Percentiles rank a stretch among this genome's conserved stretches.
Evolutionary conservation across 2,329 filamentous ascomycete genomes (phyloP).

Genomic region (Verticillium tricorpus): DNA sequence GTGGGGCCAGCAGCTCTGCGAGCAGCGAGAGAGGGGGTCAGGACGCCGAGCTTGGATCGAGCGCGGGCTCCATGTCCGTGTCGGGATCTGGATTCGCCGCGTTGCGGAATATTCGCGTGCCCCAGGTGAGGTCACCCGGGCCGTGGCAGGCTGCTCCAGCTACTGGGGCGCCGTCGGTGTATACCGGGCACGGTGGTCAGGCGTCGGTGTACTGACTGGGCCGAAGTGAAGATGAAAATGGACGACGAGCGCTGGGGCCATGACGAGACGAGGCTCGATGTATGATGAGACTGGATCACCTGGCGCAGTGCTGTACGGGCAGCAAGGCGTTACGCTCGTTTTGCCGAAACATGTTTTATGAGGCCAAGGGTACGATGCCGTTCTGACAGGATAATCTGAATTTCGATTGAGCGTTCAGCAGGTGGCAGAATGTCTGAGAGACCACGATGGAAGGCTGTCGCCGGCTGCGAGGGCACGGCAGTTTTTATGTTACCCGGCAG

Average conservation of each 20-base stretch:
- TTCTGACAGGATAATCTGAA: not conserved
- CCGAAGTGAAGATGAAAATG: not conserved
- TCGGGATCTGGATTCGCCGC: conserved; percentile 7
- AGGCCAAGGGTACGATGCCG: not conserved
- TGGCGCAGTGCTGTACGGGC: not conserved
- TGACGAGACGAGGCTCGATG: not conserved
- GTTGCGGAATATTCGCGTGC: conserved; percentile 10
- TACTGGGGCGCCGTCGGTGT: not conserved
- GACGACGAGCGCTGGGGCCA: not conserved
- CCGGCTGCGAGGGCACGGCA: not conserved
- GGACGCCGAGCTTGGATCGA: conserved; percentile 6
- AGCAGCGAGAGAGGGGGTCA: conserved; percentile 12
- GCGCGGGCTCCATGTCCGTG: conserved; percentile 18
- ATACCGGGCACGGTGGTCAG: not conserved
- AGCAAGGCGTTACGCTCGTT: not conserved
- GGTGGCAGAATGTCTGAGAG: not conserved
- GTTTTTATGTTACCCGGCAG: not conserved
- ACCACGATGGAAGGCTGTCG: not conserved
- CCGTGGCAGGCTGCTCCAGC: conserved; percentile 1
- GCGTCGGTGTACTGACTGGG: conserved; percentile 2
- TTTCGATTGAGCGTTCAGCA: not conserved
- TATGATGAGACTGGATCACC: not conserved
- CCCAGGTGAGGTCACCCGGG: conserved; percentile 10
- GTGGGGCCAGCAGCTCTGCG: conserved; percentile 20
- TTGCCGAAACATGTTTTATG: not conserved